A percentile compares a stretch with the other conserved stretches of the same genome.
Conservation (phyloP, 305 asterid species). For the Andrographis paniculata region DNA sequence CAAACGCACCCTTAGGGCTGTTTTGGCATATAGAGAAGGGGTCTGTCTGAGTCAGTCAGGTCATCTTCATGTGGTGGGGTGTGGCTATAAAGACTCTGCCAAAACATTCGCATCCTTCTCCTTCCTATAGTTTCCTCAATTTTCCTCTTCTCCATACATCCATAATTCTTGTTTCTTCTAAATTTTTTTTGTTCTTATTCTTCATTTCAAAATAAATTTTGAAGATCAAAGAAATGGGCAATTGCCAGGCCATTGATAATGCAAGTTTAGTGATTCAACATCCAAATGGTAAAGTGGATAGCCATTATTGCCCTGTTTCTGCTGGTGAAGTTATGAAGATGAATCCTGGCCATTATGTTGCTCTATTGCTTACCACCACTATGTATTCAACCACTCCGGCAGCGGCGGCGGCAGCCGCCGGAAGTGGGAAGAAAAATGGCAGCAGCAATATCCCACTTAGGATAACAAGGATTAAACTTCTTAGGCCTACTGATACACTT, state of each 20-base stretch:
- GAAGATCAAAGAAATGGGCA: constrained; percentile 45
- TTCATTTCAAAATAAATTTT: not conserved
- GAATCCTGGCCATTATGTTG: constrained; percentile 84
- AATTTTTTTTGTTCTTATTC: too few species aligned
- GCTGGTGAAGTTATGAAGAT: constrained; percentile 65
- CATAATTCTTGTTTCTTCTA: not conserved
- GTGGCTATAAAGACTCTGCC: constrained; percentile 24
- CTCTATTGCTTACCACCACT: constrained; percentile 87
- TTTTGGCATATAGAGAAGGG: constrained; percentile 17
- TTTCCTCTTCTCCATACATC: not conserved
- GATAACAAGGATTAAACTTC: constrained; percentile 70
- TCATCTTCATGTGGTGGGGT: constrained; percentile 20
- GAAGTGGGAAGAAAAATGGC: constrained; percentile 6
- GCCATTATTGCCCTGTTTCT: constrained; percentile 36
- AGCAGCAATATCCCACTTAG: constrained; percentile 35
- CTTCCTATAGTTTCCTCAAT: constrained; percentile 1
- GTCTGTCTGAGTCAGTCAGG: too few species aligned
- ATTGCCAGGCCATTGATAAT: constrained; percentile 86
- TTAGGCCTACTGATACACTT: constrained; percentile 66
- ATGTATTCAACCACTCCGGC: constrained; percentile 27
- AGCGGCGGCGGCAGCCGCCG: constrained; percentile 5
- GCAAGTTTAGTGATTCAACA: constrained; percentile 60
- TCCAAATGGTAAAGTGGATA: constrained; percentile 63
- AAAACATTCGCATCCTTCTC: constrained; percentile 15
- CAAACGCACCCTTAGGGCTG: too few species aligned